Percentiles rank a stretch among this genome's conserved stretches.
Conservation (phyloP, 139 green algal species). For the Chlorella sp. region DNA sequence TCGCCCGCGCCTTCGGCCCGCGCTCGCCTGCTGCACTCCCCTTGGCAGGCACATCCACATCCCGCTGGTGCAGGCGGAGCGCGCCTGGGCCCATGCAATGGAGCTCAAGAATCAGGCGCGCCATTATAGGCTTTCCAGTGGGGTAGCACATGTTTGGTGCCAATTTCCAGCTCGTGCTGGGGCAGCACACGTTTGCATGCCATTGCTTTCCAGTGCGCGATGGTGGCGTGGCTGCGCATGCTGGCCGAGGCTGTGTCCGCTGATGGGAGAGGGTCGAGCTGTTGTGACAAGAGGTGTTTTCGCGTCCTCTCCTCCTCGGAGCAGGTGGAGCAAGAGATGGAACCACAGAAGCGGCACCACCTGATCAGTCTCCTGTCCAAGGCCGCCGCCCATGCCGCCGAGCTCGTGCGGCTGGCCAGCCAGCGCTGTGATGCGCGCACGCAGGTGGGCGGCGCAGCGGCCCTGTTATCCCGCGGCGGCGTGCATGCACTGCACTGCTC, state of each 20-base stretch:
- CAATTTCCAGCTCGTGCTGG: too few relatives aligned
- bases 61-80: constrained; percentile 82
- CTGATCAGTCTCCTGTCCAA: constrained; percentile 74
- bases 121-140: too few relatives aligned
- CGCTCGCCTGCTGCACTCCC: not conserved
- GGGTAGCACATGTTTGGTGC: too few relatives aligned
- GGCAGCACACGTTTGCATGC: too few relatives aligned
- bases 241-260: too few relatives aligned
- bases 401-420: constrained; percentile 58
- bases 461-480: too few relatives aligned
- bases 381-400: constrained; percentile 57
- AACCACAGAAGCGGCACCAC: constrained; percentile 66
- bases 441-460: not conserved
- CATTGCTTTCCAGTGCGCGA: too few relatives aligned
- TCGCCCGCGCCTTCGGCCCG: not conserved
- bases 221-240: too few relatives aligned
- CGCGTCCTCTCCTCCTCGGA: too few relatives aligned
- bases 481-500: too few relatives aligned
- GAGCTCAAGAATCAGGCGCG: constrained; percentile 89
- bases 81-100: constrained; percentile 88
- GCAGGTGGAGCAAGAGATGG: constrained; percentile 50
- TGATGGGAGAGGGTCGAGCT: too few relatives aligned
- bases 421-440: constrained; percentile 62
- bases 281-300: too few relatives aligned
- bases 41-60: constrained; percentile 84